Evolutionary conservation across 2,329 filamentous ascomycete genomes (phyloP).

Genomic region (Botrytis deweyae): DNA sequence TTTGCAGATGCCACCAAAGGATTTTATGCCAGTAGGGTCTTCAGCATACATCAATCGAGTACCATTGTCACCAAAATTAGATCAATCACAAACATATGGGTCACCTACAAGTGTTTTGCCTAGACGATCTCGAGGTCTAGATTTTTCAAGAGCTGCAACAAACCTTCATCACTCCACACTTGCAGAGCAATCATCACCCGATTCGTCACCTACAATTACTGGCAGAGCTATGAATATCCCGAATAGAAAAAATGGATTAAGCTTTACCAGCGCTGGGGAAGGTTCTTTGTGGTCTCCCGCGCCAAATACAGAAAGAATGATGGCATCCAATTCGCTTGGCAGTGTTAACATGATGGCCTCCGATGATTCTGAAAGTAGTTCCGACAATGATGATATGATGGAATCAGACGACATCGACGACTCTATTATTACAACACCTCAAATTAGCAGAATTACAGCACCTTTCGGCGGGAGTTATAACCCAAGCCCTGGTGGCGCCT

Average conservation of each 20-base stretch:
- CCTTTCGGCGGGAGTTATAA: slow-evolving; percentile 43
- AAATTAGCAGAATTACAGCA: slow-evolving; percentile 61
- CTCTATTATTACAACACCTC: slow-evolving; percentile 78
- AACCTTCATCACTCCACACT: slow-evolving; percentile 94
- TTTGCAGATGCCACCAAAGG: slow-evolving; percentile 64
- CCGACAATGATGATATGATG: slow-evolving; percentile 67
- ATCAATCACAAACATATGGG: slow-evolving; percentile 79
- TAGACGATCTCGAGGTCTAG: slow-evolving; percentile 82
- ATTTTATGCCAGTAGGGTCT: slow-evolving; percentile 44
- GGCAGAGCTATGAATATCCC: slow-evolving; percentile 68
- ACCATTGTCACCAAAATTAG: slow-evolving; percentile 82
- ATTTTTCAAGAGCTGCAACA: slow-evolving; percentile 90
- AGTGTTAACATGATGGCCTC: slow-evolving; percentile 64
- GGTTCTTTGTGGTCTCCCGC: slow-evolving; percentile 72
- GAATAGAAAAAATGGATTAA: slow-evolving; percentile 45
- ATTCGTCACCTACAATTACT: slow-evolving; percentile 83
- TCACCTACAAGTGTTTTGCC: slow-evolving; percentile 87
- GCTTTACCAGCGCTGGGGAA: slow-evolving; percentile 56
- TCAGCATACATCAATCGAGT: slow-evolving; percentile 55
- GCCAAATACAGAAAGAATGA: slow-evolving; percentile 66
- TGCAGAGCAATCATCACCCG: slow-evolving; percentile 82
- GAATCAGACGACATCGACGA: slow-evolving; percentile 75
- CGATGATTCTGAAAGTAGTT: slow-evolving; percentile 72
- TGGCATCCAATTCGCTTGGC: slow-evolving; percentile 68
- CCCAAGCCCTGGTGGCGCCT: slow-evolving; percentile 57